phyloP scores from a whole-genome alignment of 2,329 filamentous ascomycete species.

The Neofusicoccum sp. region DNA sequence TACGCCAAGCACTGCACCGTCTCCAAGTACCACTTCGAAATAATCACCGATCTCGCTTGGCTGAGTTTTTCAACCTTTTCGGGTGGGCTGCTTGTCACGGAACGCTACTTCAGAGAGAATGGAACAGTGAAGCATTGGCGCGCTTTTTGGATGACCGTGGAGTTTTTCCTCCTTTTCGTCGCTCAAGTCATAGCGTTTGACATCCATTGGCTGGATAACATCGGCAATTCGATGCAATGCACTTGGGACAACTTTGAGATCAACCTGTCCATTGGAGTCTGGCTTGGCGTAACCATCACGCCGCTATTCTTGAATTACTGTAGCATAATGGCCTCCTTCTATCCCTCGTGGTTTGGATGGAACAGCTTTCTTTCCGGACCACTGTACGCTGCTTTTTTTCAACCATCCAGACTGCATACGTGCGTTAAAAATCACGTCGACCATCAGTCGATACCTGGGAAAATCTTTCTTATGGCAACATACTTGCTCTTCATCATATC shows the following conservation, averaged over 20 bases:
- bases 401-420: background rate
- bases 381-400: background rate
- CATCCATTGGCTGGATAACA: background rate
- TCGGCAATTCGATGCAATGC: background rate
- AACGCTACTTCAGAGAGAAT: background rate
- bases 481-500: background rate
- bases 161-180: slow-evolving; percentile 3
- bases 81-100: background rate
- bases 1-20: slow-evolving; percentile 17
- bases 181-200: background rate
- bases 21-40: slow-evolving; percentile 12
- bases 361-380: background rate
- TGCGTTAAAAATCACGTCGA: background rate
- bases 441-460: background rate
- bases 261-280: background rate
- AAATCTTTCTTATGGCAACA: background rate
- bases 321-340: background rate
- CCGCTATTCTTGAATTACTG: background rate
- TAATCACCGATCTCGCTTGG: slow-evolving; percentile 16
- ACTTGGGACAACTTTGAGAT: background rate
- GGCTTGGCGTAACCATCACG: background rate
- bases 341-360: background rate
- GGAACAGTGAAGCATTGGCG: background rate
- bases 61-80: slow-evolving; percentile 9
- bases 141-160: background rate